phyloP scores from a whole-genome alignment of 305 asterid genomes.

The Fraxinus dipetala region DNA sequence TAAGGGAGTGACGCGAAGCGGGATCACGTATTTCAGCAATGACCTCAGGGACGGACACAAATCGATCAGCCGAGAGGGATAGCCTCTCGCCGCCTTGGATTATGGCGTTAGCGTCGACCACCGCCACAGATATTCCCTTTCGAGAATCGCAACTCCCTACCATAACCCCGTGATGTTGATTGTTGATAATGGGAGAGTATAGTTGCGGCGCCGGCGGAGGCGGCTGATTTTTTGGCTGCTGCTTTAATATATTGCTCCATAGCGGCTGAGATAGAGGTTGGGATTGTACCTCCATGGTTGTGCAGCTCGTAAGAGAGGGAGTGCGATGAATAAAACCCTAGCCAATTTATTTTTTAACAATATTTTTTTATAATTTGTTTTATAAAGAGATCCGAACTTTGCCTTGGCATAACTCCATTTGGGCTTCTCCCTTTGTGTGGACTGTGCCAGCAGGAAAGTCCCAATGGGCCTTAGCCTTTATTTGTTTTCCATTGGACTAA shows the following conservation, averaged over 20 bases:
- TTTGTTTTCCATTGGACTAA: too few species aligned
- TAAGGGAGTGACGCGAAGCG: constrained; percentile 78
- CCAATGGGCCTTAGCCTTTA: too few species aligned
- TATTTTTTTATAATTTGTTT: too few species aligned
- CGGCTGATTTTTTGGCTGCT: constrained; percentile 17
- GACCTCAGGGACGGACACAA: constrained; percentile 81
- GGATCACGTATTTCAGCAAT: constrained; percentile 82
- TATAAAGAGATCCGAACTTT: background rate
- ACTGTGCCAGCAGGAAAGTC: background rate
- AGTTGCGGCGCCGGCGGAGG: constrained; percentile 13
- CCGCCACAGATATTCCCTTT: constrained; percentile 81
- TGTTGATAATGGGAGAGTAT: background rate
- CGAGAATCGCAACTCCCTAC: constrained; percentile 77
- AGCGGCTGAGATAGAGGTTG: constrained; percentile 42
- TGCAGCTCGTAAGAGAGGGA: background rate
- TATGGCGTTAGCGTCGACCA: constrained; percentile 92
- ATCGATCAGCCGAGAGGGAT: constrained; percentile 64
- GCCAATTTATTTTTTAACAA: background rate
- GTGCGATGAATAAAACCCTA: constrained; percentile 39
- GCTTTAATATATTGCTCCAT: constrained; percentile 66
- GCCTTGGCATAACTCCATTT: background rate
- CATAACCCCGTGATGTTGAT: constrained; percentile 23
- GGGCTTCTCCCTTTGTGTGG: background rate
- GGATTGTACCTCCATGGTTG: constrained; percentile 54
- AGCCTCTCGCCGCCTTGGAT: constrained; percentile 76